Evolutionary conservation across 2,329 filamentous ascomycete genomes (phyloP), one percentile per base, ranked within the genome.

Genomic region (Penicillium psychrosexuale): DNA sequence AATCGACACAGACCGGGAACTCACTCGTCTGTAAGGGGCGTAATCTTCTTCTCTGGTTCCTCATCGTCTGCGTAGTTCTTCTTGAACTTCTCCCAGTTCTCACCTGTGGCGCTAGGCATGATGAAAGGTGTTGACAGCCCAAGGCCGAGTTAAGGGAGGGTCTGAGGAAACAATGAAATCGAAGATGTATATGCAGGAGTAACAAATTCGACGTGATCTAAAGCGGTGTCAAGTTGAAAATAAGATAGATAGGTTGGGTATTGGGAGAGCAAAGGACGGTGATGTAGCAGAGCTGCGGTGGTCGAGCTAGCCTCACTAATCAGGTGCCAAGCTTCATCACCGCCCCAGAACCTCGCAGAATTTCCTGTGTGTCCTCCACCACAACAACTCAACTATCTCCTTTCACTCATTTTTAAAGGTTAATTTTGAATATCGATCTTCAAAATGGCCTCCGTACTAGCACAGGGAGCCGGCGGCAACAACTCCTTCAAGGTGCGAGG

Each of bases 1-100:
- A 19, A 46, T 40, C 27, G 27, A 31, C 17, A 28, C n/a, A 34
- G 15, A 8, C 11, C 17, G 12, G 33, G 30, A 33, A 80, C 89
- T 64, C 83, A 97, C 93, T 97, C 94, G 80, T 97, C 94, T 66
- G 92, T 89, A 60, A 99, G 81, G 63, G 94, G 94, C 57, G 91
- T 93, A 73, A 99, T 99, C 85, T 99, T 99, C 88, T 99, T 99
- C 84, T 99, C 94, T 75, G 96, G 91, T 76, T 92, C 82, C 75
- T 97, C 94, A 69, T 99, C 94, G 72, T 99, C 94, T 72, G 88
- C 93, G 72, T 90, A 99, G 72, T 87, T 92, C 84, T 97, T 97
- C 80, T 90, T 85, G 83, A 96, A 97, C 82, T 97, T 97, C 84
- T 99, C 94, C 94, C 94, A 99, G 84, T 85, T 90, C 77, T 83